phyloP scores from a whole-genome alignment of 352 stramenopile species.

The Pythium folliculosum region DNA sequence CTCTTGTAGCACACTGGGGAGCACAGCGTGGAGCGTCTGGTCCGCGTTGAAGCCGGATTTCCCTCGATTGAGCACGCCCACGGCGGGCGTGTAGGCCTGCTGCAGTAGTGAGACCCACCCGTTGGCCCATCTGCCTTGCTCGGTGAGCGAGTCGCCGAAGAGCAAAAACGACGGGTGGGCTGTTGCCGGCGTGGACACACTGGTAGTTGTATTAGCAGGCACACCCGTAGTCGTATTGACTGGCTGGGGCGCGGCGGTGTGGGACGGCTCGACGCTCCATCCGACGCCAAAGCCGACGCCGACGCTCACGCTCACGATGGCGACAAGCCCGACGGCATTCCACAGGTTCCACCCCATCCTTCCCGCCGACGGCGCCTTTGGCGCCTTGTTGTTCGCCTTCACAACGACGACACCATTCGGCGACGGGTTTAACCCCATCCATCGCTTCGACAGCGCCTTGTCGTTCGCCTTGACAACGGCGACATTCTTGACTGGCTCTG shows the following conservation, averaged over 20 bases:
- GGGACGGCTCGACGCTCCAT: neutral
- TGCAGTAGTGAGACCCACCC: constrained; percentile 27
- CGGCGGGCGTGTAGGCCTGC: constrained; percentile 45
- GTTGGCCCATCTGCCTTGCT: constrained; percentile 20
- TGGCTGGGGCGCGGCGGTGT: neutral
- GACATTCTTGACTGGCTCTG: too few species aligned
- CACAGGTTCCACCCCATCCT: neutral
- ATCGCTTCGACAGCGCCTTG: too few species aligned
- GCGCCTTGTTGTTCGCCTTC: neutral
- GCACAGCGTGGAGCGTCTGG: constrained; percentile 28
- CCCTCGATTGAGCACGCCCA: constrained; percentile 50
- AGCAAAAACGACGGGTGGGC: constrained; percentile 6
- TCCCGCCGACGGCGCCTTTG: neutral
- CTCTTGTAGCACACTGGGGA: constrained; percentile 31
- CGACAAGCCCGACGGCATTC: neutral
- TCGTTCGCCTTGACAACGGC: too few species aligned
- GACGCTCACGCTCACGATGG: neutral
- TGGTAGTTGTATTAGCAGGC: too few species aligned
- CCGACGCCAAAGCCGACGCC: neutral
- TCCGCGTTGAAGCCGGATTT: constrained; percentile 51
- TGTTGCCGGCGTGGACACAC: neutral
- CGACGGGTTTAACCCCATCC: too few species aligned
- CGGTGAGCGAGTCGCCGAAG: constrained; percentile 58
- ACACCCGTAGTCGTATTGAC: too few species aligned
- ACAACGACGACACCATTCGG: neutral